A percentile compares a stretch with the other conserved stretches of the same genome.
Conservation (phyloP, 2,329 filamentous ascomycete species). For the Alternaria panax region DNA sequence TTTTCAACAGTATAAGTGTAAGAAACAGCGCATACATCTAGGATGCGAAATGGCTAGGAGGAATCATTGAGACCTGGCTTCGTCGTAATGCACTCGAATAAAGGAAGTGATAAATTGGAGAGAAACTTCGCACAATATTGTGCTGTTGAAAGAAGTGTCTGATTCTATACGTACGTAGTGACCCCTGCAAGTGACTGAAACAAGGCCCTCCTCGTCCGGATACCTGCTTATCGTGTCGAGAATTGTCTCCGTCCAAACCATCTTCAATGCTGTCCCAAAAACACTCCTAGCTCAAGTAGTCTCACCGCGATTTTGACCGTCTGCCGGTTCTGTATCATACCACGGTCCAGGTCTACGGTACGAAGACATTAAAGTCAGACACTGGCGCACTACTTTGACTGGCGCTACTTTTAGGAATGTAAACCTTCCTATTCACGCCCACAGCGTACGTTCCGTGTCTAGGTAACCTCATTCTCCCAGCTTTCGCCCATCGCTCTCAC, state of each 20-base stretch:
- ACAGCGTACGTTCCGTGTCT: slow-evolving; percentile 39
- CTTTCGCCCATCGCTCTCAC: slow-evolving; percentile 25
- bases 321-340: not conserved
- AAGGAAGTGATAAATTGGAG: not conserved
- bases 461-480: slow-evolving; percentile 28
- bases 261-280: not conserved
- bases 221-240: not conserved
- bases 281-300: not conserved
- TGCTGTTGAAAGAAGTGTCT: not conserved
- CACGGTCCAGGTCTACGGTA: not conserved
- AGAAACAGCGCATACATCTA: too few species aligned
- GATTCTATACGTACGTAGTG: not conserved
- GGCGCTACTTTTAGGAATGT: slow-evolving; percentile 35
- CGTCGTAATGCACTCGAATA: not conserved
- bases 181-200: not conserved
- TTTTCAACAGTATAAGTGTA: too few species aligned
- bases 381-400: slow-evolving; percentile 23
- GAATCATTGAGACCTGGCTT: too few species aligned
- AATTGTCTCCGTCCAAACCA: not conserved
- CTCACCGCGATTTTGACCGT: not conserved
- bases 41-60: too few species aligned
- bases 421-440: slow-evolving; percentile 27
- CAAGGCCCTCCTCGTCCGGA: not conserved
- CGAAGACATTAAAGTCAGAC: slow-evolving; percentile 29
- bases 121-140: not conserved